phyloP scores from a whole-genome alignment of 2,329 filamentous ascomycete genomes.

The Onygena corvina region DNA sequence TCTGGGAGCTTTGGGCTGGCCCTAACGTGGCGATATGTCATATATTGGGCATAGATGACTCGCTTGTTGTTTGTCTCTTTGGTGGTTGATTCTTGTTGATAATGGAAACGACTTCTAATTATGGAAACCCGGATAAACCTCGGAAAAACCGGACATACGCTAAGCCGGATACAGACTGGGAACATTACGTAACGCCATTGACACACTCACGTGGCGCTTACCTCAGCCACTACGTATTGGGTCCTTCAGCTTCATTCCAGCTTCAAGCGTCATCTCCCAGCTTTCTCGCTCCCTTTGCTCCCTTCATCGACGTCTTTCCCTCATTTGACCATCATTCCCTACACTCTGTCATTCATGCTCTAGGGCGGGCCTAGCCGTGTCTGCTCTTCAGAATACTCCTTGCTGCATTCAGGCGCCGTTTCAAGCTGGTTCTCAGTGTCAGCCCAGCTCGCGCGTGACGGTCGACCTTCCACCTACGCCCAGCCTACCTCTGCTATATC shows the following conservation, averaged over 20 bases:
- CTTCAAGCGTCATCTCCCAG: too few relatives aligned
- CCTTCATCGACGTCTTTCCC: neutral
- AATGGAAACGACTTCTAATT: neutral
- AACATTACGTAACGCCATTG: neutral
- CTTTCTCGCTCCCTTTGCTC: too few relatives aligned
- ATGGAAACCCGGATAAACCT: conserved; percentile 2
- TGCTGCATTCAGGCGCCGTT: neutral
- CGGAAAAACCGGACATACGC: neutral
- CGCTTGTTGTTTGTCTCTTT: neutral
- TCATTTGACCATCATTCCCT: conserved; percentile 3
- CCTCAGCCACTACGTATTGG: conserved; percentile 2
- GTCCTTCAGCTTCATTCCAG: too few relatives aligned
- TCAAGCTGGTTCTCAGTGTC: neutral
- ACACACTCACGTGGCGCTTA: neutral
- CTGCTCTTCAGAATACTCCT: neutral
- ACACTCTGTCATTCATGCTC: neutral
- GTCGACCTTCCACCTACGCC: neutral
- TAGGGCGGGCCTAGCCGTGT: conserved; percentile 3
- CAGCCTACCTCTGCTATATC: neutral
- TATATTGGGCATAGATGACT: neutral
- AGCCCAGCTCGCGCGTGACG: neutral
- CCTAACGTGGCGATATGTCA: neutral
- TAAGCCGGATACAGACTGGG: neutral
- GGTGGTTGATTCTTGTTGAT: too few relatives aligned
- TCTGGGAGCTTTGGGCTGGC: neutral